Evolutionary conservation across 192 early-diverging fungal species (phyloP).

Genomic region (Entomortierella lignicola): DNA sequence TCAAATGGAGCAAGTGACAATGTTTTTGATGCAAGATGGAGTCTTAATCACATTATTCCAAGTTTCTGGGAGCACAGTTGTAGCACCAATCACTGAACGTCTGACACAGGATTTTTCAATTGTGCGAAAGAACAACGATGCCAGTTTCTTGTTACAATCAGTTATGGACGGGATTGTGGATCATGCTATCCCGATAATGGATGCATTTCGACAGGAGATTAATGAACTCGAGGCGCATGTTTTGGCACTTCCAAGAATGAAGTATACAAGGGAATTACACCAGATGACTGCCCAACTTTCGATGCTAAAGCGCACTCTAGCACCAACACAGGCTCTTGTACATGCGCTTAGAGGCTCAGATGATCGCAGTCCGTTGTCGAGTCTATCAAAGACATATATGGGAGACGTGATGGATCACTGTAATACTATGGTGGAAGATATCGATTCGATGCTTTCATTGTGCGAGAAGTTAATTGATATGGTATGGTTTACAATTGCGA

Average conservation of each 20-base stretch:
- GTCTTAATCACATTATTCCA: constrained; percentile 57
- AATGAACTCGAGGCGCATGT: constrained; percentile 55
- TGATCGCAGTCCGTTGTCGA: constrained; percentile 43
- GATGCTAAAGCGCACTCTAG: constrained; percentile 56
- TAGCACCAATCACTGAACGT: constrained; percentile 48
- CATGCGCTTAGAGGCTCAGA: constrained; percentile 48
- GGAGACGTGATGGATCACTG: constrained; percentile 63
- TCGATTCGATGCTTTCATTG: constrained; percentile 56
- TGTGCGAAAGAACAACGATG: constrained; percentile 48
- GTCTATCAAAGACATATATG: constrained; percentile 58
- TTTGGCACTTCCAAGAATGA: constrained; percentile 52
- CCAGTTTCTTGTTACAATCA: constrained; percentile 57
- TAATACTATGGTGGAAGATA: constrained; percentile 61
- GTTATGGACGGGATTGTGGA: constrained; percentile 62
- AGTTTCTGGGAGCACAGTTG: constrained; percentile 51
- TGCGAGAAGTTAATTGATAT: constrained; percentile 60
- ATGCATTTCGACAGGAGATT: constrained; percentile 55
- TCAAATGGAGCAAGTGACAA: constrained; percentile 54
- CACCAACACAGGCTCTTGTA: constrained; percentile 59
- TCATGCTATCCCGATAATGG: constrained; percentile 58
- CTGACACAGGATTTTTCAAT: constrained; percentile 39
- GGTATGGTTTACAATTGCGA: constrained; percentile 25
- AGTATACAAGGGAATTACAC: constrained; percentile 56
- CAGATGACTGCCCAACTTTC: constrained; percentile 58
- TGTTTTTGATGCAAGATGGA: constrained; percentile 49